These are phyloP conservation scores for Calocera viscosa DNA, from an alignment of 768 basidiomycete genomes.

Conservation along the genomic window DNA sequence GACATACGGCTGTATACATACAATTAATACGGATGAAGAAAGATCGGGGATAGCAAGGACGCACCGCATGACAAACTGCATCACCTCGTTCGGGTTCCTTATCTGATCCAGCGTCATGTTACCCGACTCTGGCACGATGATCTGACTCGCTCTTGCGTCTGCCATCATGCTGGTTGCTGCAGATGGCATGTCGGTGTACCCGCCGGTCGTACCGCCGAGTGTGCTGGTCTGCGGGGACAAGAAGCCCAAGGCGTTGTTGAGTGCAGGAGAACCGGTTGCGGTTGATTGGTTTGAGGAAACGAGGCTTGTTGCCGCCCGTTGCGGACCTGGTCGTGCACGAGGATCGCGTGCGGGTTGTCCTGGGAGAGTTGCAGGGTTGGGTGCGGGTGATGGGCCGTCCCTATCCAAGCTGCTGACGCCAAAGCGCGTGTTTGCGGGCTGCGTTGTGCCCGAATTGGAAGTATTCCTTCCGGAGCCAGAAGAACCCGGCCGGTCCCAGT, in stretches of 20 bases:
- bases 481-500: background rate
- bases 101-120: background rate
- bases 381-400: too few relatives aligned
- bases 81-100: background rate
- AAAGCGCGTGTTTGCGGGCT: background rate
- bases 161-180: background rate
- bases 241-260: background rate
- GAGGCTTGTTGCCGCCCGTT: too few relatives aligned
- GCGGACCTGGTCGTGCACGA: background rate
- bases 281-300: too few relatives aligned
- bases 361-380: too few relatives aligned
- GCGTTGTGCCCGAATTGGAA: background rate
- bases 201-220: background rate
- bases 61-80: background rate
- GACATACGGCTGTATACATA: background rate
- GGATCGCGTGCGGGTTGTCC: too few relatives aligned
- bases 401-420: background rate
- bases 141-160: background rate
- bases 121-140: background rate
- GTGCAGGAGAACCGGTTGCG: background rate
- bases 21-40: background rate
- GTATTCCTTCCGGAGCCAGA: background rate
- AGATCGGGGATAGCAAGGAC: background rate
- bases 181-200: background rate
- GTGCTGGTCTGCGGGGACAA: background rate